Evolutionary conservation across 345 rosid genomes (phyloP), one percentile per base, ranked within the genome.

Genomic region (Adansonia digitata): DNA sequence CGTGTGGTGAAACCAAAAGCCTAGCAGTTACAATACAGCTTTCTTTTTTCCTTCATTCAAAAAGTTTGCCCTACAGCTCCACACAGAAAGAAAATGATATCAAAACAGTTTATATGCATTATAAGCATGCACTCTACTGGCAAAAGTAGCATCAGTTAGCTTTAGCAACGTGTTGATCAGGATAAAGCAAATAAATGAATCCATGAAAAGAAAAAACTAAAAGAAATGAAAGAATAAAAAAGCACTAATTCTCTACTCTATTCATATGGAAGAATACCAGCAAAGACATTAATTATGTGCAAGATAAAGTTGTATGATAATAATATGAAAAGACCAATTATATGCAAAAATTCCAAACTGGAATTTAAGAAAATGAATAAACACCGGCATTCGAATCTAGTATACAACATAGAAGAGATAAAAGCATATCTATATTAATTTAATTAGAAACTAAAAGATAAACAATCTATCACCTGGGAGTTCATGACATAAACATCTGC

Each of bases 401-500:
- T 24, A 42, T 43, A 42, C 9, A 5, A 13, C 18, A 17, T 22
- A 39, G 35, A 68, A 68, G 71, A 22, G 24, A 66, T 24, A 68
- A 68, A 40, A 29, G 40, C 11, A 53, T 22, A 53, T 53, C 59
- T 40, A 35, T n/a, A 29, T 22, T n/a, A 62, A 74, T 51, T 31
- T 65, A 37, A n/a, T 40, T 49, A 8, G 39, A 64, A 66, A 43
- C 7, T 31, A 71, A 15, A 62, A 72, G 72, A 61, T 35, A 20
- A 37, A 71, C 64, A 72, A 64, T 62, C 66, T 60, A 63, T 80
- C 67, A 92, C 97, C 98, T 94, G 98, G 71, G 98, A 88, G 79
- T 94, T 92, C 78, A 89, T 92, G 69, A 88, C 89, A 76, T 94
- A 92, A 69, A 86, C 92, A 88, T 92, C 98, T 17, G 97, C 98